Evolutionary conservation across 768 basidiomycete genomes (phyloP).

Genomic region (Clathrus columnatus): DNA sequence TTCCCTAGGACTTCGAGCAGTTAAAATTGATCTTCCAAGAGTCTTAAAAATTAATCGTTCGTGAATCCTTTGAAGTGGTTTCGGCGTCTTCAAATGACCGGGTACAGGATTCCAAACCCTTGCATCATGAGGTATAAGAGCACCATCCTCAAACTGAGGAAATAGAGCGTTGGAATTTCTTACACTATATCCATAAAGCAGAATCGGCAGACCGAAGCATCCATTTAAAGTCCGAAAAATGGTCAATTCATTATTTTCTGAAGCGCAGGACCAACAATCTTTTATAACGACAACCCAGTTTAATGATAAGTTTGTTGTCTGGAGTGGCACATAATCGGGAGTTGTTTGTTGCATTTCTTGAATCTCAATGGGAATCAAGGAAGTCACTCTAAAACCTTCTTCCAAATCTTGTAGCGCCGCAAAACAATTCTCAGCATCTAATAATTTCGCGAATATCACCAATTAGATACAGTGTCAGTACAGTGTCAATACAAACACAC

Average conservation of each 20-base stretch:
- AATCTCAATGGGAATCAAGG: too few relatives aligned
- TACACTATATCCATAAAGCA: not conserved
- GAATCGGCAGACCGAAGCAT: not conserved
- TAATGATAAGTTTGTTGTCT: too few relatives aligned
- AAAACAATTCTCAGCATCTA: not conserved
- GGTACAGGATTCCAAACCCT: not conserved
- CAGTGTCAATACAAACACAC: too few relatives aligned
- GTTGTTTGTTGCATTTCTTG: too few relatives aligned
- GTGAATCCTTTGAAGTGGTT: not conserved
- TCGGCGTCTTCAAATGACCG: not conserved
- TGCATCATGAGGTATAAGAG: not conserved
- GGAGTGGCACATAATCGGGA: too few relatives aligned
- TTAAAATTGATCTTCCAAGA: not conserved
- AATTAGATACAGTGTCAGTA: too few relatives aligned
- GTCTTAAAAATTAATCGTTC: not conserved
- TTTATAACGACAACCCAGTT: not conserved
- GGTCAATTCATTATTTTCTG: not conserved
- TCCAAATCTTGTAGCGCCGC: not conserved
- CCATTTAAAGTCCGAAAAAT: not conserved
- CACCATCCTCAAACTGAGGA: not conserved
- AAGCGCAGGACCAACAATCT: constrained; percentile 1
- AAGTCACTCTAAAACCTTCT: not conserved
- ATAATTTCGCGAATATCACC: not conserved
- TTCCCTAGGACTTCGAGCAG: not conserved
- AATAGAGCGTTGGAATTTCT: not conserved